These are phyloP conservation scores for Lolium rigidum DNA, from an alignment of 176 grass and related monocot species.

Conservation along the genomic window DNA sequence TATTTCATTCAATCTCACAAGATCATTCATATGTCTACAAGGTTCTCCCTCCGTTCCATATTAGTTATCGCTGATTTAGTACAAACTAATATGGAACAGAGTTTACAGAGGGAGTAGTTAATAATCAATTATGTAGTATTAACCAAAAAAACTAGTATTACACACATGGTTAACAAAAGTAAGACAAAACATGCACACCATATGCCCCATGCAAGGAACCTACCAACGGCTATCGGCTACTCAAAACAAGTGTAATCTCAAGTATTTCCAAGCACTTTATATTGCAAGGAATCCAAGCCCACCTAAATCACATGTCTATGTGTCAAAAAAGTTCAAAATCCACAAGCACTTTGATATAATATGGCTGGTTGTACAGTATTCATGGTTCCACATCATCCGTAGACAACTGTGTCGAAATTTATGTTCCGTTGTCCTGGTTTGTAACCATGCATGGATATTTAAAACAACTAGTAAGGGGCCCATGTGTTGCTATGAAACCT, in stretches of 20 bases:
- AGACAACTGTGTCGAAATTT: not conserved
- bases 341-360: not conserved
- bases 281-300: not conserved
- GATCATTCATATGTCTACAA: slow-evolving; percentile 1
- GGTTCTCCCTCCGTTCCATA: not conserved
- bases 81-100: too few species aligned
- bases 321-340: not conserved
- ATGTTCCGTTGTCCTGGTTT: not conserved
- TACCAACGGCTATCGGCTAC: not conserved
- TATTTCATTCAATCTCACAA: slow-evolving; percentile 3
- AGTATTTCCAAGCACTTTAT: slow-evolving; percentile 8
- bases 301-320: not conserved
- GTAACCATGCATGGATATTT: not conserved
- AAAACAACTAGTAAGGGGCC: not conserved
- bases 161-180: not conserved
- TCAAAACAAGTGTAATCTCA: not conserved
- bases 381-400: not conserved
- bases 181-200: not conserved
- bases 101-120: not conserved
- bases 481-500: not conserved
- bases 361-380: not conserved
- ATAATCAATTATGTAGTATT: not conserved
- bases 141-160: slow-evolving; percentile 22
- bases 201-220: slow-evolving; percentile 8
- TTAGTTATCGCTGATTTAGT: too few species aligned